Evolutionary conservation across 106 monocot species (phyloP).

Genomic region (Dendrobium officinale): DNA sequence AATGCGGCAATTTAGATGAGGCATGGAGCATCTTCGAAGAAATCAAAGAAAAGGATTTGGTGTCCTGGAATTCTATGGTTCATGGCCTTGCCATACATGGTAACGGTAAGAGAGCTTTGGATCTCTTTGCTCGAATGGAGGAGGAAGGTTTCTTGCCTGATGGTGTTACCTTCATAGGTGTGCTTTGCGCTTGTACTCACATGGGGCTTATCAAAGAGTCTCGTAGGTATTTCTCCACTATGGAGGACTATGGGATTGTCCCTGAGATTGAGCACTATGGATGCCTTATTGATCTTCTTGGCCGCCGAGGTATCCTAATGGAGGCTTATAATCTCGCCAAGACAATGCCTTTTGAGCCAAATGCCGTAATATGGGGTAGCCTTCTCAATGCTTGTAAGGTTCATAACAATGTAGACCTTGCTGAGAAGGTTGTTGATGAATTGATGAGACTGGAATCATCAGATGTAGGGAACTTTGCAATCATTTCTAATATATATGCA

Average conservation of each 20-base stretch:
- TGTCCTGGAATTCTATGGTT: slow-evolving; percentile 84
- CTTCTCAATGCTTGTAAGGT: slow-evolving; percentile 61
- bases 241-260: slow-evolving; percentile 57
- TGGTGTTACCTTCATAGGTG: slow-evolving; percentile 56
- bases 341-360: slow-evolving; percentile 63
- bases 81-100: slow-evolving; percentile 71
- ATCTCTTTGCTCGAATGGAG: slow-evolving; percentile 54
- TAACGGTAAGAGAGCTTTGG: slow-evolving; percentile 48
- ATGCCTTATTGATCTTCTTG: slow-evolving; percentile 73
- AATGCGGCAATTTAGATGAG: slow-evolving; percentile 54
- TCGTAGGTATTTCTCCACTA: slow-evolving; percentile 36
- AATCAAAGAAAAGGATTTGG: slow-evolving; percentile 33
- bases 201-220: slow-evolving; percentile 52
- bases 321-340: slow-evolving; percentile 54
- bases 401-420: slow-evolving; percentile 61
- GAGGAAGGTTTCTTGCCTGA: slow-evolving; percentile 49
- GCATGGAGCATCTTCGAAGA: slow-evolving; percentile 48
- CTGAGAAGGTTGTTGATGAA: slow-evolving; percentile 50
- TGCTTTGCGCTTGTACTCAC: slow-evolving; percentile 78
- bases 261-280: slow-evolving; percentile 90
- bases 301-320: slow-evolving; percentile 48
- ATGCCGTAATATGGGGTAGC: slow-evolving; percentile 79
- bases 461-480: slow-evolving; percentile 58
- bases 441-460: slow-evolving; percentile 35
- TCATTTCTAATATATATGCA: slow-evolving; percentile 75